Percentiles rank a stretch among this genome's conserved stretches.
phyloP scores from a whole-genome alignment of 2,329 filamentous ascomycete species.

The Pestalotiopsis sp. region DNA sequence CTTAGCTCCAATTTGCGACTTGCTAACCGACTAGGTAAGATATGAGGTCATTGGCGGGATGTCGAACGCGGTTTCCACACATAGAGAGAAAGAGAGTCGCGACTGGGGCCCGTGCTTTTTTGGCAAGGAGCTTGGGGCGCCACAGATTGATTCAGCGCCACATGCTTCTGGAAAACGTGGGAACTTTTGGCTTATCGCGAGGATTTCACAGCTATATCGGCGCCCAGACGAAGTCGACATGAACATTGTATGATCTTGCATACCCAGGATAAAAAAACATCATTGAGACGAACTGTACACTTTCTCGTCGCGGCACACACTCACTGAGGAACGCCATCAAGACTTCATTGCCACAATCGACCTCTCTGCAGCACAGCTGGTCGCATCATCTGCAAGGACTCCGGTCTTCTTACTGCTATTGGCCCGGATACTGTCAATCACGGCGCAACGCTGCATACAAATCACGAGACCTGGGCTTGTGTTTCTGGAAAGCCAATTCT shows the following conservation, averaged over 20 bases:
- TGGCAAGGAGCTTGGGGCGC: neutral
- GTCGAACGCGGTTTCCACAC: neutral
- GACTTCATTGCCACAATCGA: neutral
- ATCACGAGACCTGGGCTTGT: conserved; percentile 7
- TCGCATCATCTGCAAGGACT: conserved; percentile 4
- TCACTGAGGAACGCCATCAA: too few relatives aligned
- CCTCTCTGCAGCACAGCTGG: neutral
- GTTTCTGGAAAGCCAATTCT: neutral
- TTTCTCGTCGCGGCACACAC: neutral
- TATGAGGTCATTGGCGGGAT: conserved; percentile 7
- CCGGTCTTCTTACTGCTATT: neutral
- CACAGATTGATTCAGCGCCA: neutral
- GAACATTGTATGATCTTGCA: neutral
- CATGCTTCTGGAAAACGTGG: neutral
- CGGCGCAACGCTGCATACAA: conserved; percentile 8
- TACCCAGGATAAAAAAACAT: neutral
- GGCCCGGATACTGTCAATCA: neutral
- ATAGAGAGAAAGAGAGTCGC: neutral
- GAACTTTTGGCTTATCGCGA: neutral
- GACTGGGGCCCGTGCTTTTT: neutral
- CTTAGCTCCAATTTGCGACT: neutral
- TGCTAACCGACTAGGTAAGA: neutral
- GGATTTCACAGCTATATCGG: neutral
- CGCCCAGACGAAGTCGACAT: neutral
- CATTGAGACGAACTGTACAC: neutral